A percentile compares a stretch with the other conserved stretches of the same genome.
phyloP scores from a whole-genome alignment of 2,329 filamentous ascomycete species.

The Uncinocarpus reesii region DNA sequence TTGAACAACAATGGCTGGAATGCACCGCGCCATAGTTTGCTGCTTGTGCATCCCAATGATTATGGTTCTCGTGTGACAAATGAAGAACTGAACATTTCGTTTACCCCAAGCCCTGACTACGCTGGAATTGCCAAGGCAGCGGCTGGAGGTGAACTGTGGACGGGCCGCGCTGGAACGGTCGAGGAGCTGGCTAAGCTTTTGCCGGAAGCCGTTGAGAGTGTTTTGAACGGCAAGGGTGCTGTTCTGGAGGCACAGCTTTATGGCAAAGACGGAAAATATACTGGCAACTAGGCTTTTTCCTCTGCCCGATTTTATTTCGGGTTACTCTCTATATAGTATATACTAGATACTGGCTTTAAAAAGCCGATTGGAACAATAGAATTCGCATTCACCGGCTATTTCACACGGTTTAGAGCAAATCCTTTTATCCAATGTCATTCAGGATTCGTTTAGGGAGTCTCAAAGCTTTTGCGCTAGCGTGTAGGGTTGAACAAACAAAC shows the following conservation, averaged over 20 bases:
- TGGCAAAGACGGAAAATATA: constrained; percentile 47
- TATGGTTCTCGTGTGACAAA: constrained; percentile 52
- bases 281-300: constrained; percentile 21
- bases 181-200: constrained; percentile 46
- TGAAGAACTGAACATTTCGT: constrained; percentile 56
- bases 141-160: constrained; percentile 52
- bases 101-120: constrained; percentile 57
- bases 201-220: constrained; percentile 49
- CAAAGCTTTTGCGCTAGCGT: background rate
- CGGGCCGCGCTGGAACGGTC: constrained; percentile 47
- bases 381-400: too few species aligned
- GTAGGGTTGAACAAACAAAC: background rate
- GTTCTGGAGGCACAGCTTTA: constrained; percentile 53
- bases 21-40: constrained; percentile 50
- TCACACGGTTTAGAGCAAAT: too few species aligned
- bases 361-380: too few species aligned
- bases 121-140: constrained; percentile 58
- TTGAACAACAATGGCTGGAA: constrained; percentile 65
- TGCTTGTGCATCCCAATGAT: constrained; percentile 57
- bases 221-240: constrained; percentile 48
- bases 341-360: too few species aligned
- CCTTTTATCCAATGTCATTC: too few species aligned
- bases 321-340: too few species aligned
- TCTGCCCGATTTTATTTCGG: too few species aligned
- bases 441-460: background rate